Percentiles rank a stretch among this genome's conserved stretches.
Evolutionary conservation across 1,139 yeast species (phyloP).

Genomic region (Lodderomyces jiufengensis): DNA sequence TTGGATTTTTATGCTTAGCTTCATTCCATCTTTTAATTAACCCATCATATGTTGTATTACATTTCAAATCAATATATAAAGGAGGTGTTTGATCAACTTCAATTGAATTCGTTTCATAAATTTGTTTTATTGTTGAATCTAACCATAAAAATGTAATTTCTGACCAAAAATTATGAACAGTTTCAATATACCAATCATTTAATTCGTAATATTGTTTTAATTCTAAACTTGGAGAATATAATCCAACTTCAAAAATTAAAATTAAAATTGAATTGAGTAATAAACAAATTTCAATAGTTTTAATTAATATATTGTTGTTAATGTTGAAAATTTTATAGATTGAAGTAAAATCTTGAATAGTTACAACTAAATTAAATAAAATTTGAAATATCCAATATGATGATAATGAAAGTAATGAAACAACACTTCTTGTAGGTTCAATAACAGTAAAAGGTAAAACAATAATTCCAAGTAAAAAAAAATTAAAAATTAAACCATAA

Average conservation of each 20-base stretch:
- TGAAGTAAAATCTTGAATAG: slow-evolving; percentile 27
- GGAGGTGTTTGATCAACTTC: slow-evolving; percentile 24
- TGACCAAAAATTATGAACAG: slow-evolving; percentile 22
- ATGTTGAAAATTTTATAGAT: slow-evolving; percentile 24
- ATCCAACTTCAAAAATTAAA: slow-evolving; percentile 31
- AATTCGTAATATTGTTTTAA: slow-evolving; percentile 36
- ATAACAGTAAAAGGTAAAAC: slow-evolving; percentile 31
- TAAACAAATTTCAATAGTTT: slow-evolving; percentile 18
- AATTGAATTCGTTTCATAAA: slow-evolving; percentile 20
- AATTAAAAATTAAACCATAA: slow-evolving; percentile 13
- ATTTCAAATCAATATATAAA: slow-evolving; percentile 18
- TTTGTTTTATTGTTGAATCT: slow-evolving; percentile 19
- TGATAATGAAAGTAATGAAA: slow-evolving; percentile 25
- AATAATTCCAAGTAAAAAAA: slow-evolving; percentile 5
- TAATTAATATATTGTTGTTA: slow-evolving; percentile 11
- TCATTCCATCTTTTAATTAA: slow-evolving; percentile 25
- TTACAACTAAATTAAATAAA: slow-evolving; percentile 16
- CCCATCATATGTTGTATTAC: slow-evolving; percentile 18
- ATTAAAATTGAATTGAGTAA: slow-evolving; percentile 29
- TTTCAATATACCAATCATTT: slow-evolving; percentile 29
- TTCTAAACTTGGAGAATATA: slow-evolving; percentile 43
- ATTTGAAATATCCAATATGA: slow-evolving; percentile 26
- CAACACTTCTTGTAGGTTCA: slow-evolving; percentile 28
- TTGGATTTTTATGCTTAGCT: slow-evolving; percentile 16
- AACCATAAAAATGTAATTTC: slow-evolving; percentile 24